phyloP scores from a whole-genome alignment of 176 grass and related monocot species.

The Chloris gayana region DNA sequence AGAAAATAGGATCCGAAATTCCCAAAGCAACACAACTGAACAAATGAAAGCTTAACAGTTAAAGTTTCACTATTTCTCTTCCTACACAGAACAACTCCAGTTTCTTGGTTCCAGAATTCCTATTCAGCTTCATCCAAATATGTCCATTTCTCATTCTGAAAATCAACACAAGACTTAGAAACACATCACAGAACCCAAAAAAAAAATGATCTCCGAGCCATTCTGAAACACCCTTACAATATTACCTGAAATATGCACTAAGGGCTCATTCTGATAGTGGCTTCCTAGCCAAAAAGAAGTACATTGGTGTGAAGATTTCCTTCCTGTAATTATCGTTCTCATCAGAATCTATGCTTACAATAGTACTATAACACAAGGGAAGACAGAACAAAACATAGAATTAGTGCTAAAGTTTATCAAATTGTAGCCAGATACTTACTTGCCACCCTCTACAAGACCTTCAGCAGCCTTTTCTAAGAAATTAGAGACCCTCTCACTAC shows the following conservation, averaged over 20 bases:
- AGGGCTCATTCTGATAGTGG: conserved; percentile 56
- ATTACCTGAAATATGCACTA: conserved; percentile 32
- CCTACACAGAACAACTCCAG: conserved; percentile 7
- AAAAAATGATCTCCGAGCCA: neutral
- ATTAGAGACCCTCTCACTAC: conserved; percentile 75
- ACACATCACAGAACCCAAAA: neutral
- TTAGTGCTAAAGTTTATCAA: conserved; percentile 11
- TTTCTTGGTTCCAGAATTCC: neutral
- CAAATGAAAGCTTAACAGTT: conserved; percentile 6
- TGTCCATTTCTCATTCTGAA: neutral
- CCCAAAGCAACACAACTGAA: neutral
- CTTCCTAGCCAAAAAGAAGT: conserved; percentile 85
- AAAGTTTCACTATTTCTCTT: neutral
- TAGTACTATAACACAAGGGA: conserved; percentile 13
- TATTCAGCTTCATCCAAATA: conserved; percentile 3
- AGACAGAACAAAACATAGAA: neutral
- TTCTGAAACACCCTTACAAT: neutral
- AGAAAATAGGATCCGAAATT: neutral
- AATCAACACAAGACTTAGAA: conserved; percentile 15
- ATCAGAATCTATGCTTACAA: conserved; percentile 28
- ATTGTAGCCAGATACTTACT: conserved; percentile 53
- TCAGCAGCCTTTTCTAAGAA: conserved; percentile 93
- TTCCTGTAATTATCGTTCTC: conserved; percentile 55
- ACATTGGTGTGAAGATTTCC: conserved; percentile 93
- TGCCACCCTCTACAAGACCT: conserved; percentile 86